phyloP scores from a whole-genome alignment of 805 yeast species.

The Ogataea trehaloabstinens region DNA sequence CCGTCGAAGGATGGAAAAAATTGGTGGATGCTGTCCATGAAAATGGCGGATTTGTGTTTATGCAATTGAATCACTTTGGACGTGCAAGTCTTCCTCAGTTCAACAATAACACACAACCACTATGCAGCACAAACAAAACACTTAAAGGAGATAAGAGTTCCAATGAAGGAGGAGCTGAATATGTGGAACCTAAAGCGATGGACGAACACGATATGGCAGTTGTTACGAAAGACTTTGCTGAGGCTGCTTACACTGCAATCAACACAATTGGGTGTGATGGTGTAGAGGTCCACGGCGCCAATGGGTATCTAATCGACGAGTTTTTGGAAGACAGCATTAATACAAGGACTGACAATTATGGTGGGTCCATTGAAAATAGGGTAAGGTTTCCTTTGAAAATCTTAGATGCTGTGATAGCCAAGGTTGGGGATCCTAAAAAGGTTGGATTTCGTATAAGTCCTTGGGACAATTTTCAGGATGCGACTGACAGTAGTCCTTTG shows the following conservation, averaged over 20 bases:
- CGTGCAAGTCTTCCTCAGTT: conserved; percentile 31
- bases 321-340: conserved; percentile 36
- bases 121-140: conserved; percentile 11
- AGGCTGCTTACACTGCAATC: conserved; percentile 32
- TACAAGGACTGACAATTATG: conserved; percentile 49
- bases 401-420: conserved; percentile 35
- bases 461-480: conserved; percentile 32
- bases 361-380: conserved; percentile 47
- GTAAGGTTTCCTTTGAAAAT: conserved; percentile 33
- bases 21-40: conserved; percentile 46
- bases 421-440: conserved; percentile 37
- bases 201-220: conserved; percentile 36
- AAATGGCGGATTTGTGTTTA: conserved; percentile 35
- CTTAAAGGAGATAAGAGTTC: conserved; percentile 10
- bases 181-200: conserved; percentile 24
- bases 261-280: conserved; percentile 38
- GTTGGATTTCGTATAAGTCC: conserved; percentile 37
- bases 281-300: conserved; percentile 40
- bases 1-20: conserved; percentile 36
- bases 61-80: conserved; percentile 50
- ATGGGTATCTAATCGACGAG: conserved; percentile 40
- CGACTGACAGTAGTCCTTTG: conserved; percentile 18
- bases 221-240: conserved; percentile 27
- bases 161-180: conserved; percentile 5
- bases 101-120: conserved; percentile 10